Percentiles rank a stretch among this genome's conserved stretches.
phyloP scores from a whole-genome alignment of 805 yeast species.

The Ogataea pini region DNA sequence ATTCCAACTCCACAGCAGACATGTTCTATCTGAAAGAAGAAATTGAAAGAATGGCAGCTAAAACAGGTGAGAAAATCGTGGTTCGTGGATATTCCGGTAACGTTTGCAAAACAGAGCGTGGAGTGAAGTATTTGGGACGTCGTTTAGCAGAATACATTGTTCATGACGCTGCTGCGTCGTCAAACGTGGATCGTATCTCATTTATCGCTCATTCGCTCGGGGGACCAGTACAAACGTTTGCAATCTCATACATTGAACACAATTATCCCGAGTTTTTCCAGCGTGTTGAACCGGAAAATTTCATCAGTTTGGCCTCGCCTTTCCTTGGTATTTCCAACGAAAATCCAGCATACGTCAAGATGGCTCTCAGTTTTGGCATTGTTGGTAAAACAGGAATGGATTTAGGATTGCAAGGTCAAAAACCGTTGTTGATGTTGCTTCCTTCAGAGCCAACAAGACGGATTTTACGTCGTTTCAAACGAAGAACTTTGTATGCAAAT shows the following conservation, averaged over 20 bases:
- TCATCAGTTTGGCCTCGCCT: constrained; percentile 85
- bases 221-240: constrained; percentile 88
- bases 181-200: constrained; percentile 49
- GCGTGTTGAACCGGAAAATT: constrained; percentile 68
- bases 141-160: constrained; percentile 75
- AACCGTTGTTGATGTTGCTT: constrained; percentile 71
- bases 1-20: constrained; percentile 87
- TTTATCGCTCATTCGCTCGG: constrained; percentile 94
- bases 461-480: constrained; percentile 59
- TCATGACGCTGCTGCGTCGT: constrained; percentile 35
- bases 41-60: constrained; percentile 51
- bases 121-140: constrained; percentile 80
- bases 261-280: constrained; percentile 73
- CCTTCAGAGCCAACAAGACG: constrained; percentile 75
- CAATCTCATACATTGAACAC: constrained; percentile 73
- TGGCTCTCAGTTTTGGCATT: constrained; percentile 83
- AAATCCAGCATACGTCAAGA: constrained; percentile 79
- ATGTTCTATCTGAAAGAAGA: constrained; percentile 84
- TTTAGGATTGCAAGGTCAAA: constrained; percentile 58
- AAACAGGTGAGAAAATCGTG: constrained; percentile 63
- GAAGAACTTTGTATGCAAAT: constrained; percentile 87
- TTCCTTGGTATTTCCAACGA: constrained; percentile 85
- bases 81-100: constrained; percentile 84
- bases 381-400: constrained; percentile 95
- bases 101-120: constrained; percentile 85